Conservation (phyloP, 257 asterid species). For the Fraxinus cuspidata region DNA sequence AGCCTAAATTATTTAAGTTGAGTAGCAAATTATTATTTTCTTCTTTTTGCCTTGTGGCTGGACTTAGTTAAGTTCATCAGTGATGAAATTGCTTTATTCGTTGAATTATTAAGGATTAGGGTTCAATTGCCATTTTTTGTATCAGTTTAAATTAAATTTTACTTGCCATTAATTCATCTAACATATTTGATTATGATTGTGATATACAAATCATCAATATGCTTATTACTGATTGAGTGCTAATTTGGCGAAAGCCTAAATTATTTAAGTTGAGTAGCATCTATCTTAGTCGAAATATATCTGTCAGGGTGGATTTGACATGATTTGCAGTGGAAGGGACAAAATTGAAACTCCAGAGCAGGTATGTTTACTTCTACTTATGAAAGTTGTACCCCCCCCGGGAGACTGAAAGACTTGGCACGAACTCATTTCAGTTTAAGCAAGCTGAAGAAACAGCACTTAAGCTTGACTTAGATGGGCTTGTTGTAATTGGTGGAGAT, state of each 20-base stretch:
- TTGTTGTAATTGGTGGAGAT: slow-evolving; percentile 83
- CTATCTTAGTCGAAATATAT: slow-evolving; percentile 14
- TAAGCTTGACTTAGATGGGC: slow-evolving; percentile 76
- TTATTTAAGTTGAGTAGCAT: neutral
- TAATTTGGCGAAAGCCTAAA: neutral
- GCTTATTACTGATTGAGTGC: neutral
- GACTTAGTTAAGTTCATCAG: neutral
- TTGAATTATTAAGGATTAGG: neutral
- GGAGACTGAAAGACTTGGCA: slow-evolving; percentile 22
- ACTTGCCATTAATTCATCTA: neutral
- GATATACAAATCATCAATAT: neutral
- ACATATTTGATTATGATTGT: neutral
- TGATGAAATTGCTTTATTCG: neutral
- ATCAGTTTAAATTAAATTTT: neutral
- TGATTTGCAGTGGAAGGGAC: slow-evolving; percentile 81
- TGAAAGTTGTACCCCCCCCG: neutral
- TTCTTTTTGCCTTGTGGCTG: neutral
- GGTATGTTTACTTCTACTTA: slow-evolving; percentile 32
- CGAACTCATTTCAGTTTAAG: slow-evolving; percentile 53
- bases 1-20: neutral
- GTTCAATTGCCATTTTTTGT: neutral
- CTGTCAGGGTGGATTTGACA: slow-evolving; percentile 75
- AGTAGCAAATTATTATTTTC: neutral
- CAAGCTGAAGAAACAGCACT: slow-evolving; percentile 74
- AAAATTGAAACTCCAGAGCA: slow-evolving; percentile 87